These are phyloP conservation scores for Blastobotrys niveus DNA, from an alignment of 1,139 yeast species.

Conservation along the genomic window DNA sequence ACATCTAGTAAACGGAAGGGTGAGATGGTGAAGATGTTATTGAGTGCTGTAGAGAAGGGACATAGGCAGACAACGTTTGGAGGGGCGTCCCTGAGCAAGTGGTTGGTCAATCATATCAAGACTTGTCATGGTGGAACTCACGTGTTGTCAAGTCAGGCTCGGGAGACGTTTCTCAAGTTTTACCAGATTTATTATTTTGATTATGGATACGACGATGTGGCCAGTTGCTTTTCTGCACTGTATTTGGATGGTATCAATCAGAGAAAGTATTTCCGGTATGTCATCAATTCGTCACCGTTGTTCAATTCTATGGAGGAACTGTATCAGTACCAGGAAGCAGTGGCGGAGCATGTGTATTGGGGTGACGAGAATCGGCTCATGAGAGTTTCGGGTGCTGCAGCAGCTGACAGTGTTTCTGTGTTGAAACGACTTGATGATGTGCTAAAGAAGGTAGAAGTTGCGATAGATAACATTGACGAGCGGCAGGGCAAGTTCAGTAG, in stretches of 20 bases:
- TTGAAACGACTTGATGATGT: conserved; percentile 1
- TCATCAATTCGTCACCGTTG: conserved; percentile 9
- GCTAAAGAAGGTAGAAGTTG: background rate
- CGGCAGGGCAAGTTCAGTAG: conserved; percentile 2
- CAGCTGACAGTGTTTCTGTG: background rate
- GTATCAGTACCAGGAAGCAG: conserved; percentile 17
- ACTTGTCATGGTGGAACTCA: conserved; percentile 14
- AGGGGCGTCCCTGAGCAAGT: background rate
- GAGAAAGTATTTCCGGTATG: conserved; percentile 16
- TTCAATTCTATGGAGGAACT: conserved; percentile 18
- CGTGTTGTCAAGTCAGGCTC: background rate
- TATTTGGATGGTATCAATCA: conserved; percentile 12
- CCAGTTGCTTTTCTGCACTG: conserved; percentile 2
- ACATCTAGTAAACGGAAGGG: background rate
- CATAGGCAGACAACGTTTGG: conserved; percentile 7
- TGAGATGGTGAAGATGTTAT: conserved; percentile 4
- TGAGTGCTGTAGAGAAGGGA: conserved; percentile 1
- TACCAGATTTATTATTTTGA: conserved; percentile 14
- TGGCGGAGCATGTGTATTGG: conserved; percentile 12
- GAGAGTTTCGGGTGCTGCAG: background rate
- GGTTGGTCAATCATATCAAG: conserved; percentile 5
- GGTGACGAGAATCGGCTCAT: conserved; percentile 13
- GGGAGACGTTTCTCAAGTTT: conserved; percentile 7
- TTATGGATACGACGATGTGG: conserved; percentile 7
- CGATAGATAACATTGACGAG: background rate